Conservation (phyloP, 75 land plant genomes). For the Picea glauca region DNA sequence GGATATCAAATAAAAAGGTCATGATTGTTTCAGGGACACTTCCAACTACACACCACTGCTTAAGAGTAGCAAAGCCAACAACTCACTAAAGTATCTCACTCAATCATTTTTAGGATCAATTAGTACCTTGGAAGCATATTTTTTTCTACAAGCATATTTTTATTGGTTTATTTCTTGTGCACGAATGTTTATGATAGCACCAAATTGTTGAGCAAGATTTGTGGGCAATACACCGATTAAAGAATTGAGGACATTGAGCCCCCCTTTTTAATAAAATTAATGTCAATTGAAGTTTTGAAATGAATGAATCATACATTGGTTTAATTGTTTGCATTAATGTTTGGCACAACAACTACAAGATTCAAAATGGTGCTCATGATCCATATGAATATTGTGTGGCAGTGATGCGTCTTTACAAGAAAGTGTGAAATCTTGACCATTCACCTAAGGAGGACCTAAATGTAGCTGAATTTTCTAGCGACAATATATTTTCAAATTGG, state of each 20-base stretch:
- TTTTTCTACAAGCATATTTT: background rate
- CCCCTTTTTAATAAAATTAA: no score
- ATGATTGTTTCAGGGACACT: conserved; percentile 59
- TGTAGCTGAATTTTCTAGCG: conserved; percentile 27
- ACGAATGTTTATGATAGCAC: background rate
- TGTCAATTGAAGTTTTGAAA: background rate
- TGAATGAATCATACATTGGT: background rate
- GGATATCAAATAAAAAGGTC: background rate
- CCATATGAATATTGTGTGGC: conserved; percentile 74
- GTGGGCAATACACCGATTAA: no score
- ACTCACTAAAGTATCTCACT: conserved; percentile 36
- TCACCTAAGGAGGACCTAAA: conserved; percentile 9
- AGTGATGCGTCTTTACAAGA: conserved; percentile 80
- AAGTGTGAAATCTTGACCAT: conserved; percentile 63
- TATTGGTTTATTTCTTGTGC: background rate
- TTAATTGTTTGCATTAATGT: background rate
- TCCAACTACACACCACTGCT: conserved; percentile 78
- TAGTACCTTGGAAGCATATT: background rate
- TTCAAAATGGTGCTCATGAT: background rate
- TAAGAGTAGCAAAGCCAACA: conserved; percentile 89
- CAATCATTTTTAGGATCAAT: conserved; percentile 79
- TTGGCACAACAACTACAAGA: background rate
- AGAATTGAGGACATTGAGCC: no score
- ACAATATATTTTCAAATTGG: background rate
- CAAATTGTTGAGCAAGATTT: no score